Evolutionary conservation across 108 stramenopile genomes (phyloP).

Genomic region (Skeletonema potamos): DNA sequence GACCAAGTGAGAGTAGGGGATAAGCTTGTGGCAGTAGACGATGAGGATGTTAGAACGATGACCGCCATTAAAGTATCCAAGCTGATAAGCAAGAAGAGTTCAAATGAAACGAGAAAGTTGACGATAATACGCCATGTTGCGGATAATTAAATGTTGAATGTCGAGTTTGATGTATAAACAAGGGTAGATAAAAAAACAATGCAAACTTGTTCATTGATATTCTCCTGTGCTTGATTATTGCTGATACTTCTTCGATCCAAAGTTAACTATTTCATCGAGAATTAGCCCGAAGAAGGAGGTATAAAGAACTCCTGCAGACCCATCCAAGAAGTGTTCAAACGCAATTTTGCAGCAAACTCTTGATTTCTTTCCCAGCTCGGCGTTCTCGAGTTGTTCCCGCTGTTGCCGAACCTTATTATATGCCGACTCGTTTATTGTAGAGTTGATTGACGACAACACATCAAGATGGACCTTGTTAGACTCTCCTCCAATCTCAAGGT

Average conservation of each 20-base stretch:
- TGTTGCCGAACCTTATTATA: neutral
- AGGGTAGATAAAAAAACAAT: neutral
- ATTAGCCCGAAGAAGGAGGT: slow-evolving; percentile 41
- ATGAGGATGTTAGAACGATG: slow-evolving; percentile 86
- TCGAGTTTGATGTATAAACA: neutral
- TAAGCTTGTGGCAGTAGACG: slow-evolving; percentile 84
- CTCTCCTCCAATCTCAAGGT: neutral
- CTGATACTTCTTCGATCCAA: neutral
- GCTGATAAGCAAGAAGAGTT: slow-evolving; percentile 81
- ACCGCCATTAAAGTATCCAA: slow-evolving; percentile 90
- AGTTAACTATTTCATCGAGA: slow-evolving; percentile 24
- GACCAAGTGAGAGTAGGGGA: slow-evolving; percentile 84
- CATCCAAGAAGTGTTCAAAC: slow-evolving; percentile 49
- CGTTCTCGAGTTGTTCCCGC: neutral
- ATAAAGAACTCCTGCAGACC: slow-evolving; percentile 44
- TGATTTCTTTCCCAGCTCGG: neutral
- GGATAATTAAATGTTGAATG: neutral
- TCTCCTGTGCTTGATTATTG: neutral
- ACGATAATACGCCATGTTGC: slow-evolving; percentile 57
- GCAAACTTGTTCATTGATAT: neutral
- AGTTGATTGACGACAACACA: neutral
- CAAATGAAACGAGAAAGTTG: slow-evolving; percentile 78
- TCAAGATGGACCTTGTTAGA: neutral
- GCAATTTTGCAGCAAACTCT: slow-evolving; percentile 3
- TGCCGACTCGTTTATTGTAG: neutral